Evolutionary conservation across 73 alveolate species (phyloP).

Genomic region (Symbiodinium pilosum): DNA sequence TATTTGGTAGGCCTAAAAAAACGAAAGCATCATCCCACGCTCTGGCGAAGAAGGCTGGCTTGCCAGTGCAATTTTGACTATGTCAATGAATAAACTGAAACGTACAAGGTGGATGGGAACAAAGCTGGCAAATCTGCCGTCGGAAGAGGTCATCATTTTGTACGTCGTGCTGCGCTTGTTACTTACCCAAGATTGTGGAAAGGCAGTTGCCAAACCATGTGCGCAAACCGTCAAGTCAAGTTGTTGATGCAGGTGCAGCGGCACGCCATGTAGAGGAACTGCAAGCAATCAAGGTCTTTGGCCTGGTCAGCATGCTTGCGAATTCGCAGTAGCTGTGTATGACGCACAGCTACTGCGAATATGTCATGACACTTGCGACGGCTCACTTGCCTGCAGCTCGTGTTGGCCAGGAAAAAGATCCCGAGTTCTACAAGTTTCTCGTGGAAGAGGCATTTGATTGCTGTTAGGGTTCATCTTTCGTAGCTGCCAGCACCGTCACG

Average conservation of each 20-base stretch:
- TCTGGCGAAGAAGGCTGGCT: background rate
- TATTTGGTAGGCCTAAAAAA: background rate
- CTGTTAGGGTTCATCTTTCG: background rate
- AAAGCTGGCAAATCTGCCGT: background rate
- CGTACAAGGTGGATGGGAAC: too few relatives aligned
- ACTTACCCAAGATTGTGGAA: background rate
- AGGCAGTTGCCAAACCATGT: too few relatives aligned
- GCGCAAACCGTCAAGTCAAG: background rate
- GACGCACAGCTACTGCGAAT: too few relatives aligned
- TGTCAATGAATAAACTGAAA: too few relatives aligned
- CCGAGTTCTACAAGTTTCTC: slow-evolving; percentile 41
- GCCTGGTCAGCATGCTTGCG: too few relatives aligned
- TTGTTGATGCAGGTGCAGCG: slow-evolving; percentile 36
- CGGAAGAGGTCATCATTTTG: background rate
- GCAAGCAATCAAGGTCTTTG: slow-evolving; percentile 63
- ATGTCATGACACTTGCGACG: background rate
- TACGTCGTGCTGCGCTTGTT: background rate
- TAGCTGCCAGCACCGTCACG: too few relatives aligned
- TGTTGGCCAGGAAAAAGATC: slow-evolving; percentile 39
- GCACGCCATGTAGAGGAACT: slow-evolving; percentile 41
- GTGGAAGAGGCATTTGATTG: slow-evolving; percentile 27
- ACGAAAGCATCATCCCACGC: background rate
- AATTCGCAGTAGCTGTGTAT: too few relatives aligned
- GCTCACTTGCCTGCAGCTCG: background rate
- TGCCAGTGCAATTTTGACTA: background rate